phyloP scores from a whole-genome alignment of 2,329 filamentous ascomycete species.

The Colletotrichum liriopes region DNA sequence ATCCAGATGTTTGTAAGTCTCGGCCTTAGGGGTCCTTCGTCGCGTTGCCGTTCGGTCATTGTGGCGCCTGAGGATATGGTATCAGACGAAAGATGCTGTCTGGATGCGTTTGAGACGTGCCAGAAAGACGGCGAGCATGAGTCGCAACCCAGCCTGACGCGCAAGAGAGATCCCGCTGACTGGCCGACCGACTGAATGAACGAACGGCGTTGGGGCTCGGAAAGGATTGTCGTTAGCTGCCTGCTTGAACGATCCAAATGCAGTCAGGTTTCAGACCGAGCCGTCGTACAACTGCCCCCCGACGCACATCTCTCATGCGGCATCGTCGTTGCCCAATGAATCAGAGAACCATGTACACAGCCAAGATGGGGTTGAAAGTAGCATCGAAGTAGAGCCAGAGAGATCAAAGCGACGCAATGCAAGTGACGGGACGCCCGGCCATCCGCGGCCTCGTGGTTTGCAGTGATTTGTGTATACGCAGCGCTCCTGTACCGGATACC shows the following conservation, averaged over 20 bases:
- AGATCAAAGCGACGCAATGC: conserved; percentile 9
- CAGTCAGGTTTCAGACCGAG: conserved; percentile 33
- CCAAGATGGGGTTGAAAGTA: background rate
- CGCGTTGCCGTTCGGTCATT: conserved; percentile 13
- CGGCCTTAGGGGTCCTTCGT: conserved; percentile 25
- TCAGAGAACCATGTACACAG: conserved; percentile 12
- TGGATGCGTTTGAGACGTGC: conserved; percentile 27
- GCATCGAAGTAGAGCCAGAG: conserved; percentile 10
- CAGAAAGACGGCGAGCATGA: conserved; percentile 18
- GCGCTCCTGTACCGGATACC: conserved; percentile 3
- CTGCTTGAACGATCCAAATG: conserved; percentile 24
- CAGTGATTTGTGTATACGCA: background rate
- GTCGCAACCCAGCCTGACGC: conserved; percentile 13
- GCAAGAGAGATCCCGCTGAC: background rate
- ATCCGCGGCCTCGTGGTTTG: conserved; percentile 3
- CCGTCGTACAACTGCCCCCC: conserved; percentile 19
- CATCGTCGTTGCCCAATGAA: conserved; percentile 16
- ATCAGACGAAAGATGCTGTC: conserved; percentile 29
- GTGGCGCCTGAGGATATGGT: conserved; percentile 1
- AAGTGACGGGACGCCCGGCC: conserved; percentile 8
- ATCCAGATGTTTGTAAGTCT: conserved; percentile 21
- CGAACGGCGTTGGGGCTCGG: background rate
- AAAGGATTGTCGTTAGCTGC: conserved; percentile 22
- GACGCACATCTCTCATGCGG: conserved; percentile 36
- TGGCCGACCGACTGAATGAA: background rate